These are phyloP conservation scores for Pelargonium fulgidum DNA, from an alignment of 441 rosid genomes.

Conservation along the genomic window DNA sequence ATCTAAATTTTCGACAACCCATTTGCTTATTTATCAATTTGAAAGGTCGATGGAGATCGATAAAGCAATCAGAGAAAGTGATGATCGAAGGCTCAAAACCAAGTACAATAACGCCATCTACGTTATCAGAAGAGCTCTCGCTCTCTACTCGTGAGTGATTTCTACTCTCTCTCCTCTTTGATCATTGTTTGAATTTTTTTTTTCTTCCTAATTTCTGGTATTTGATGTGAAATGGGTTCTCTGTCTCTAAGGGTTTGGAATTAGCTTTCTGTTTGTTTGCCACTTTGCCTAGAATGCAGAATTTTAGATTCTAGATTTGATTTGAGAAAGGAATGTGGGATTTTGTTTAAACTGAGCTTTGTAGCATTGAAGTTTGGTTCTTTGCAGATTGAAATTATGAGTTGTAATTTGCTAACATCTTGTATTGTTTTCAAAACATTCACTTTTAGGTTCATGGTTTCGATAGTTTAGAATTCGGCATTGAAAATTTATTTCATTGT, in stretches of 20 bases:
- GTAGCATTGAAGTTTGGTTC: neutral
- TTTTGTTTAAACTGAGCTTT: slow-evolving; percentile 1
- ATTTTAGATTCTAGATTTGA: neutral
- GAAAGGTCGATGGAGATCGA: slow-evolving; percentile 78
- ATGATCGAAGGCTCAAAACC: slow-evolving; percentile 83
- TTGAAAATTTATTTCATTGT: neutral
- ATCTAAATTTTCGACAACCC: too few species aligned
- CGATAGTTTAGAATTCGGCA: neutral
- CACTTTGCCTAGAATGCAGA: slow-evolving; percentile 1
- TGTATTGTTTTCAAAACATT: too few species aligned
- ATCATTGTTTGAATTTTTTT: slow-evolving; percentile 2
- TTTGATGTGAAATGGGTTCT: slow-evolving; percentile 17
- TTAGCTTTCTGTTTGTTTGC: slow-evolving; percentile 9
- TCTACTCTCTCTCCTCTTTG: slow-evolving; percentile 21
- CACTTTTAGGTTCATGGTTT: too few species aligned
- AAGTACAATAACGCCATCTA: slow-evolving; percentile 86
- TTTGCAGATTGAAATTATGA: too few species aligned
- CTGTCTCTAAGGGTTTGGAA: slow-evolving; percentile 10
- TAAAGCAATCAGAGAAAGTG: slow-evolving; percentile 70
- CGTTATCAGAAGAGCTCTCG: slow-evolving; percentile 80
- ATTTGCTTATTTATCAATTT: slow-evolving; percentile 21
- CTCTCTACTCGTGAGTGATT: slow-evolving; percentile 80
- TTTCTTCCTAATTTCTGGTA: slow-evolving; percentile 15
- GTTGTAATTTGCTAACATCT: too few species aligned
- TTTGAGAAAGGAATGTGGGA: slow-evolving; percentile 1